Evolutionary conservation across 2,329 filamentous ascomycete species (phyloP), one percentile per base, ranked within the genome.

Genomic region (Phialophora expanda): DNA sequence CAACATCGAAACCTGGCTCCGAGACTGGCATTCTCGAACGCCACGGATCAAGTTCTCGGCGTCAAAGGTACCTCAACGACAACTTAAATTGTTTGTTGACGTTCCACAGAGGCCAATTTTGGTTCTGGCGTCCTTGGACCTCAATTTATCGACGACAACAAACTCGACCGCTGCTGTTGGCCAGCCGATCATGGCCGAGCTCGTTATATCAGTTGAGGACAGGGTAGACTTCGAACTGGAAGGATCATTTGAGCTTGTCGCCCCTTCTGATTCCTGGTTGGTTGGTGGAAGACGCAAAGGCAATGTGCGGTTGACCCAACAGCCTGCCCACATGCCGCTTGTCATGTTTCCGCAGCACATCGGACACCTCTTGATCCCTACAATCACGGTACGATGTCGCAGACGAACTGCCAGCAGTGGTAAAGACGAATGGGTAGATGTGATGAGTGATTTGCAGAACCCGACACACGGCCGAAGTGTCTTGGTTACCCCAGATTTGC

Each of bases 31-130:
- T 73, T 69, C 81, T 76, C 74, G 74, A 58, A 75, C 78, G 2
- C 24, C 60, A 22, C n/a, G 61, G 6, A 64, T 73, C 32, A 53
- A 56, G 34, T 54, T 72, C 20, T 53, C 58, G 26, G 28, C 44
- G 8, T 58, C 55, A 1, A 34, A 62, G 34, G 62, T 65, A 8
- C 53, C 50, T 22, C 58, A 46, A 67, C 84, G 85, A 22, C 88
- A 87, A 12, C 93, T 99, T 71, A 82, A 90, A 32, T 96, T 99
- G 61, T 91, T 93, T 0, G 93, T 99, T 14, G 92, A 97, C 65
- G 87, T 99, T 1, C 94, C 94, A 0, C 88, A 90, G 1, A 84
- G 97, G 1, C 87, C 91, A 56, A 86, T 97, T 22, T 86, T 98
- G 0, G 90, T 96, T 77, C 96, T 91, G 0, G 89, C 90, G 2